Evolutionary conservation across 2,329 filamentous ascomycete genomes (phyloP).

Genomic region (Daldinia sp.): DNA sequence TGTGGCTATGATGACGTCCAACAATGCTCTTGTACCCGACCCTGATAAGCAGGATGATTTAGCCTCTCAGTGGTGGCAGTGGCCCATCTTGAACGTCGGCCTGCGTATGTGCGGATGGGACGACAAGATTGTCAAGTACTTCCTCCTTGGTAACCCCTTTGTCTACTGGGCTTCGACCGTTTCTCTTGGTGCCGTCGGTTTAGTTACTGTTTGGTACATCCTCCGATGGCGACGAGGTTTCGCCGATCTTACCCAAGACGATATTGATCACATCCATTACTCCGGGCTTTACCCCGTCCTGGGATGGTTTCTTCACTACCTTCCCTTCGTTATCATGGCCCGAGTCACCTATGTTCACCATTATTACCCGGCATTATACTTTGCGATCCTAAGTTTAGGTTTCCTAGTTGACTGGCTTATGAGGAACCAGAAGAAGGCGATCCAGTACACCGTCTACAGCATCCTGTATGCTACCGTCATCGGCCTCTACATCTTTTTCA

Average conservation of each 20-base stretch:
- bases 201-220: slow-evolving; percentile 83
- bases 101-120: slow-evolving; percentile 99
- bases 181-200: slow-evolving; percentile 75
- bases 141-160: slow-evolving; percentile 93
- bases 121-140: slow-evolving; percentile 95
- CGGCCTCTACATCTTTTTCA: slow-evolving; percentile 87
- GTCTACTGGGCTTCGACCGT: slow-evolving; percentile 95
- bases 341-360: slow-evolving; percentile 99
- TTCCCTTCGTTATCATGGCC: slow-evolving; percentile 96
- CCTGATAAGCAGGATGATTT: slow-evolving; percentile 99
- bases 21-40: slow-evolving; percentile 96
- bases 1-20: slow-evolving; percentile 99
- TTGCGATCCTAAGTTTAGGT: slow-evolving; percentile 87
- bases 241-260: slow-evolving; percentile 77
- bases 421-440: slow-evolving; percentile 67
- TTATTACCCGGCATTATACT: slow-evolving; percentile 98
- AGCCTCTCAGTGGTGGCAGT: slow-evolving; percentile 97
- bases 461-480: slow-evolving; percentile 77
- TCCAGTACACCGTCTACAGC: slow-evolving; percentile 76
- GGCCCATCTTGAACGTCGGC: slow-evolving; percentile 94
- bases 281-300: slow-evolving; percentile 88
- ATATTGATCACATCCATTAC: slow-evolving; percentile 96
- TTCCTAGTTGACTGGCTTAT: slow-evolving; percentile 90
- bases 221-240: slow-evolving; percentile 97
- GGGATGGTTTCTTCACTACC: slow-evolving; percentile 95